Evolutionary conservation across 306 rosid species (phyloP).

Genomic region (Geum urbanum): DNA sequence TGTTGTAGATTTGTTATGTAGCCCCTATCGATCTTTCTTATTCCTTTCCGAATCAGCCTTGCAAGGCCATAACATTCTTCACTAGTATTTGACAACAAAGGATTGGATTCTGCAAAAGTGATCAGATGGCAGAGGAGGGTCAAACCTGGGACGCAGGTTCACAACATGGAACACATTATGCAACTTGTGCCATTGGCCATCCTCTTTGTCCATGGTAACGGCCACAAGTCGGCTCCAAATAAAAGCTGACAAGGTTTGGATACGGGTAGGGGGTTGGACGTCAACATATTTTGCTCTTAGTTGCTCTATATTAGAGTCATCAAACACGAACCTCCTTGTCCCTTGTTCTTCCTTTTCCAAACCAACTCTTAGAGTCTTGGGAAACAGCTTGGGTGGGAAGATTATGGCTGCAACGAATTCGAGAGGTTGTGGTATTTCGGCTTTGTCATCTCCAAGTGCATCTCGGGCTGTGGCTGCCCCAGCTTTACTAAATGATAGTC

Average conservation of each 20-base stretch:
- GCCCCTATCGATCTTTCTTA: background rate
- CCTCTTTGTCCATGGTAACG: background rate
- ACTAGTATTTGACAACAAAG: background rate
- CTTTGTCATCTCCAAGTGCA: background rate
- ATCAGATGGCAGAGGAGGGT: background rate
- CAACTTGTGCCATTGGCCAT: background rate
- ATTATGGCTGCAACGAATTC: slow-evolving; percentile 28
- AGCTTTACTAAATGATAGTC: slow-evolving; percentile 8
- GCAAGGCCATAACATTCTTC: background rate
- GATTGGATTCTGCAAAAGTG: background rate
- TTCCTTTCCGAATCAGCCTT: slow-evolving; percentile 20
- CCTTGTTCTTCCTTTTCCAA: background rate
- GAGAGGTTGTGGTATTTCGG: slow-evolving; percentile 9
- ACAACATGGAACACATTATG: background rate
- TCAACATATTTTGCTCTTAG: background rate
- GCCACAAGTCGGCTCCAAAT: slow-evolving; percentile 2
- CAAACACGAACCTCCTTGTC: slow-evolving; percentile 25
- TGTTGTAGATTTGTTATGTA: background rate
- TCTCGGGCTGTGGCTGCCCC: slow-evolving; percentile 23
- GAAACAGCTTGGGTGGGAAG: slow-evolving; percentile 40
- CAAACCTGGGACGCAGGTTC: slow-evolving; percentile 12
- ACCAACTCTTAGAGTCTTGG: slow-evolving; percentile 11
- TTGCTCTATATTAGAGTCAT: background rate
- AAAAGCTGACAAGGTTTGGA: slow-evolving; percentile 8
- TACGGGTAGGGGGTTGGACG: background rate